Conservation (phyloP, 176 grass and related monocot genomes). For the Cenchrus americanus region DNA sequence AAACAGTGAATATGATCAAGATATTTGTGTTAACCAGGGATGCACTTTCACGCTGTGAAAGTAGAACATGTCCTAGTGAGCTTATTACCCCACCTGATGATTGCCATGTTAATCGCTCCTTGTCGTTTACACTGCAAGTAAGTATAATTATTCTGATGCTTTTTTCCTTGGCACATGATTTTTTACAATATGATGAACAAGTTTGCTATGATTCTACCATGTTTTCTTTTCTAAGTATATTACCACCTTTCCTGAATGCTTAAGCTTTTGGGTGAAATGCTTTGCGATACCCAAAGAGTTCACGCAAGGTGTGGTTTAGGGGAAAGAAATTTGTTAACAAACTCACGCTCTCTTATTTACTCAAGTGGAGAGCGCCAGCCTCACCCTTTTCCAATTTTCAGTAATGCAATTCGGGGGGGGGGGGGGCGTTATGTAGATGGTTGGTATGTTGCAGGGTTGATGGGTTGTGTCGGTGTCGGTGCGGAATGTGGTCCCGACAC, state of each 20-base stretch:
- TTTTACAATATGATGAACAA: not conserved
- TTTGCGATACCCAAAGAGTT: not conserved
- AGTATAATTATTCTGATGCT: conserved; percentile 29
- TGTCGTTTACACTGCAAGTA: conserved; percentile 94
- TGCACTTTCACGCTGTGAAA: conserved; percentile 76
- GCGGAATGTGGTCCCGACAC: too few relatives aligned
- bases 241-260: not conserved
- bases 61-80: conserved; percentile 91
- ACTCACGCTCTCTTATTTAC: not conserved
- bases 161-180: conserved; percentile 6
- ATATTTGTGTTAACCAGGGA: conserved; percentile 60
- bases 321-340: not conserved
- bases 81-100: conserved; percentile 94
- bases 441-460: not conserved
- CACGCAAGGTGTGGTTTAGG: not conserved
- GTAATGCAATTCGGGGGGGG: not conserved
- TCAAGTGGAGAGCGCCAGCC: not conserved
- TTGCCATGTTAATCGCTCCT: conserved; percentile 91
- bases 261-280: conserved; percentile 5
- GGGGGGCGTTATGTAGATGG: not conserved
- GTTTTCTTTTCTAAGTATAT: not conserved
- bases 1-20: conserved; percentile 39
- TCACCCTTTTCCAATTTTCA: not conserved
- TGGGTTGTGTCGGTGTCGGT: too few relatives aligned
- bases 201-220: not conserved